Percentiles rank a stretch among this genome's conserved stretches.
phyloP scores from a whole-genome alignment of 495 filamentous ascomycete species.

The Stereocaulon alpinum region DNA sequence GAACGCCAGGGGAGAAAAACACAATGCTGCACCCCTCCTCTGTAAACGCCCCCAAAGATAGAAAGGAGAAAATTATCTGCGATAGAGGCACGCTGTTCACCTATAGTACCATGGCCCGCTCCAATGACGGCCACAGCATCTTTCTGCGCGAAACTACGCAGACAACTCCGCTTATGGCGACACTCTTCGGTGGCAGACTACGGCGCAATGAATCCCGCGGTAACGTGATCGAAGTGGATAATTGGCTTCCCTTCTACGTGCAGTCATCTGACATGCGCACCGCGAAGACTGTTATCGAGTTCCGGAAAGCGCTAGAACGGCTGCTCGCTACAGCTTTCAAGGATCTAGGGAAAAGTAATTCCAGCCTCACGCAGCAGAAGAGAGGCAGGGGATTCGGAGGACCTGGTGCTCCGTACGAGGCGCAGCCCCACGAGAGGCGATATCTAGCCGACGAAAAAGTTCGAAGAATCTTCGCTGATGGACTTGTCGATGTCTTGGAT shows the following conservation, averaged over 20 bases:
- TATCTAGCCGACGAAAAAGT: constrained; percentile 34
- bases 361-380: not conserved
- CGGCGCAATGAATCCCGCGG: constrained; percentile 9
- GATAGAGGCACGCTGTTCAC: constrained; percentile 27
- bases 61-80: constrained; percentile 2
- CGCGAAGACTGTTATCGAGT: constrained; percentile 34
- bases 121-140: constrained; percentile 33
- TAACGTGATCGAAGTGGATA: constrained; percentile 35
- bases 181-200: constrained; percentile 44
- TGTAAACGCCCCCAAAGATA: constrained; percentile 25
- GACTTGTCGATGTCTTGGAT: constrained; percentile 33
- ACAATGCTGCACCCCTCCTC: constrained; percentile 38
- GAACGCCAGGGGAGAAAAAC: constrained; percentile 33
- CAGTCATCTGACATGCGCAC: constrained; percentile 23
- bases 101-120: constrained; percentile 31
- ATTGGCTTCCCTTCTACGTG: constrained; percentile 39
- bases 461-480: constrained; percentile 30
- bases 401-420: not conserved
- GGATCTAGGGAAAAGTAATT: constrained; percentile 11
- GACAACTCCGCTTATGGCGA: constrained; percentile 34
- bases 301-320: constrained; percentile 34
- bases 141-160: constrained; percentile 38
- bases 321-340: constrained; percentile 17
- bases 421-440: constrained; percentile 1
- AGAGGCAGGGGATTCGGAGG: not conserved